Evolutionary conservation across 192 early-diverging fungal genomes (phyloP), one percentile per base, ranked within the genome.

Genomic region (Coemansia sp.): DNA sequence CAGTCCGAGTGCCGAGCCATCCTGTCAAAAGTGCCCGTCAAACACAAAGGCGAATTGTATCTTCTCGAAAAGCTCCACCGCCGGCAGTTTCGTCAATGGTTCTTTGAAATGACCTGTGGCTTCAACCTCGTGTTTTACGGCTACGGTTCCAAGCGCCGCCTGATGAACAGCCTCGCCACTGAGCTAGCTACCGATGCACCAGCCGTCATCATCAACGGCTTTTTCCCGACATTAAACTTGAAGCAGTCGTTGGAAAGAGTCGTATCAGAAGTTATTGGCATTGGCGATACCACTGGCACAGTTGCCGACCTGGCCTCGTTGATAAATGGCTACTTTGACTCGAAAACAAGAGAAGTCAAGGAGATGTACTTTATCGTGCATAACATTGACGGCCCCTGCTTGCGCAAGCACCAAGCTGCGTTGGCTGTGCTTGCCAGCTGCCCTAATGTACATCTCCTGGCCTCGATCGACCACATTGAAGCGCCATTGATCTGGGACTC

Each of bases 91-190:
- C 78, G 77, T 1, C 94, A 99, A 69, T 99, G 95, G 95, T 84
- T 77, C 55, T 94, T 94, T 85, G 94, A 98, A 71, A 77, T 98
- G 5, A 58, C 70, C 4, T 82, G 84, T 12, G 94, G 93, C 1
- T 99, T 95, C 74, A 97, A 93, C 67, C 79, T 99, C 6, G 67
- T 95, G 1, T 91, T 97, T 46, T 97, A 94, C 70, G 97, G 97
- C 0, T 97, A 90, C 72, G 97, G 97, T 0, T 97, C 95, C 10
- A 99, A 99, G 74, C 88, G 90, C 5, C 76, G 78, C 5, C 64
- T 99, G n/a, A 72, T 98, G 38, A 91, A 87, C 51, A 64, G 84
- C 39, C 95, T 99, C 83, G 91, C 89, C 4, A 75, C 74, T 0
- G 68, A 84, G 5, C 44, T 81, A 19, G 73, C 90, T 10, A 75